Evolutionary conservation across 78 protist genomes (phyloP), one percentile per base, ranked within the genome.

Genomic region (Polysphondylium violaceum): DNA sequence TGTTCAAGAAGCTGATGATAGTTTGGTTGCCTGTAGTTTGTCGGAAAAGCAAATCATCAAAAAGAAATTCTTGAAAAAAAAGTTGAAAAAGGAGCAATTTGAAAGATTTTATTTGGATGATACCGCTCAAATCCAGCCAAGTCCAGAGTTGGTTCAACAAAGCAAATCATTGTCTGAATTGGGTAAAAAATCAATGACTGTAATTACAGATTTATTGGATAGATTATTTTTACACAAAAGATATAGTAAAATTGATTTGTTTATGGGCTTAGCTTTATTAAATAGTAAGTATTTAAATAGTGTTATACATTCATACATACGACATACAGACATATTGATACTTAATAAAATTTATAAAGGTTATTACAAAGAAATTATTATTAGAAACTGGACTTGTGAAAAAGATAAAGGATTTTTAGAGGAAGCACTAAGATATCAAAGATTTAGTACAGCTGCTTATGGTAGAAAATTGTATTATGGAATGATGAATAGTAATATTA

Each of bases 401-500:
- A 44, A 27, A 44, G 63, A 83, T 55, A 67, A 69, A 40, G 55
- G 40, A 9, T 43, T 68, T 8, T 50, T 83, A 43, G 91, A 83
- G 12, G 79, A 69, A 1, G 91, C 56, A 11, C 43, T 69, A 19
- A 68, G 79, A 58, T 83, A 83, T 44, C 43, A 35, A 23, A 83
- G 63, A 67, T 83, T 83, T 53, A 53, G 79, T 59, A 83, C 91
- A 0, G 74, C 76, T 23, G 40, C 79, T 0, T 83, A 83, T 83
- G 91, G 91, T 7, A 83, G 91, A 69, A 83, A 83, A 38, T 51
- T 83, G 53, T 83, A 83, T 59, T 83, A 71, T 69, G 91, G 91
- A 21, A 7, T 83, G 0, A 83, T 83, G 77, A 51, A 50, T 36
- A 33, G 41, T 12, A 63, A 50, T 25, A 3, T 67, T 11, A 29